These are phyloP conservation scores for Lophium mytilinum DNA, from an alignment of 495 filamentous ascomycete species.

Conservation along the genomic window DNA sequence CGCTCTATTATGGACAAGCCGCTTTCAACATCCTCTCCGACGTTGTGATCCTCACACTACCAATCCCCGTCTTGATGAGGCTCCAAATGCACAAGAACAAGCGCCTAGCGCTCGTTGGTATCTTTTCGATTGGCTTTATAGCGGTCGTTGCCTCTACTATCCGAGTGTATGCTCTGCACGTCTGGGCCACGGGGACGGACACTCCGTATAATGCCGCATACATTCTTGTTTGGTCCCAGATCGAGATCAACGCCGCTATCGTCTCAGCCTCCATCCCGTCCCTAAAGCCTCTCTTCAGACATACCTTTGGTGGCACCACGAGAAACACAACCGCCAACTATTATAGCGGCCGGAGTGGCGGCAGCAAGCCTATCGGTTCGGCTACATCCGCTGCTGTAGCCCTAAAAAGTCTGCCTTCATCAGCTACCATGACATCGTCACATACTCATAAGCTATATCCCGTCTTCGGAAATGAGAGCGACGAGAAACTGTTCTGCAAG, in stretches of 20 bases:
- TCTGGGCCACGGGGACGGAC: slow-evolving; percentile 1
- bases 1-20: slow-evolving; percentile 15
- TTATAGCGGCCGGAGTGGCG: neutral
- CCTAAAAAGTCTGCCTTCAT: neutral
- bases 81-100: slow-evolving; percentile 14
- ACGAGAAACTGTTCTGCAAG: neutral
- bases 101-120: slow-evolving; percentile 5
- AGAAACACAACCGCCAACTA: neutral
- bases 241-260: slow-evolving; percentile 42
- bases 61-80: slow-evolving; percentile 16
- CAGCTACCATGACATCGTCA: neutral
- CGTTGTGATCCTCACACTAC: slow-evolving; percentile 15
- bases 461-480: neutral
- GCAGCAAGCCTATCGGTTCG: neutral
- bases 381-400: neutral
- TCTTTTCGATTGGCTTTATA: slow-evolving; percentile 23
- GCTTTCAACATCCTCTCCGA: slow-evolving; percentile 23
- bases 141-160: slow-evolving; percentile 31
- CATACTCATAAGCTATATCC: neutral
- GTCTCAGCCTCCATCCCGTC: slow-evolving; percentile 39
- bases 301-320: neutral
- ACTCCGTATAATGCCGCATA: slow-evolving; percentile 30
- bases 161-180: slow-evolving; percentile 30
- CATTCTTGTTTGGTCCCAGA: slow-evolving; percentile 39
- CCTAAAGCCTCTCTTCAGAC: slow-evolving; percentile 27